Conservation (phyloP, 2,329 filamentous ascomycete species). For the Tolypocladium capitatum region DNA sequence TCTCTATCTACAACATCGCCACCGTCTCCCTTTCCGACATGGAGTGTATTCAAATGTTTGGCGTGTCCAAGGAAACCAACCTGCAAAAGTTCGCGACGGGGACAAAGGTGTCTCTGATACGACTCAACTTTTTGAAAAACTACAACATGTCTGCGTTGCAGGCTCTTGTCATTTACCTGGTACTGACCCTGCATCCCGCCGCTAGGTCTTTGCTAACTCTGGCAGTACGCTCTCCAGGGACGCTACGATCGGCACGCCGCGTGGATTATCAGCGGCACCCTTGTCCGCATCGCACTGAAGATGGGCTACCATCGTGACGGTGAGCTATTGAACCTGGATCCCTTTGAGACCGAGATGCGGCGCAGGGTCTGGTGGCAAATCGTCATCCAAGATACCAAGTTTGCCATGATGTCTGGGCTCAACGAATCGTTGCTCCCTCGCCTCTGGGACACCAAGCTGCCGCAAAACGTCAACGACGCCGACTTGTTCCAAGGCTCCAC, state of each 20-base stretch:
- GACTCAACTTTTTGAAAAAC: slow-evolving; percentile 43
- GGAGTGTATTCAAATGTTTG: slow-evolving; percentile 41
- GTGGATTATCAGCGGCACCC: slow-evolving; percentile 47
- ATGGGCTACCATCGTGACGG: slow-evolving; percentile 55
- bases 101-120: slow-evolving; percentile 34
- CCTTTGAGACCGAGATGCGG: slow-evolving; percentile 56
- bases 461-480: slow-evolving; percentile 44
- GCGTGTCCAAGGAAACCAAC: slow-evolving; percentile 34
- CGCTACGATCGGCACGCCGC: slow-evolving; percentile 45
- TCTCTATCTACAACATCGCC: slow-evolving; percentile 52
- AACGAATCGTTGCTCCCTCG: slow-evolving; percentile 36
- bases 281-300: slow-evolving; percentile 51
- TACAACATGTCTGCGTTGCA: slow-evolving; percentile 47
- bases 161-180: slow-evolving; percentile 44
- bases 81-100: slow-evolving; percentile 38
- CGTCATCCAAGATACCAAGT: slow-evolving; percentile 42
- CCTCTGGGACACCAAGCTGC: slow-evolving; percentile 43
- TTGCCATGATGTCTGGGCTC: slow-evolving; percentile 43
- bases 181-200: slow-evolving; percentile 13
- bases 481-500: slow-evolving; percentile 41
- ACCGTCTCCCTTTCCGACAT: slow-evolving; percentile 39
- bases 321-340: slow-evolving; percentile 37
- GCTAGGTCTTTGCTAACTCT: background rate
- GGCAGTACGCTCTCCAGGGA: slow-evolving; percentile 40
- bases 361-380: slow-evolving; percentile 55